phyloP scores from a whole-genome alignment of 2,329 filamentous ascomycete genomes.

The Colletotrichum liaoningense region DNA sequence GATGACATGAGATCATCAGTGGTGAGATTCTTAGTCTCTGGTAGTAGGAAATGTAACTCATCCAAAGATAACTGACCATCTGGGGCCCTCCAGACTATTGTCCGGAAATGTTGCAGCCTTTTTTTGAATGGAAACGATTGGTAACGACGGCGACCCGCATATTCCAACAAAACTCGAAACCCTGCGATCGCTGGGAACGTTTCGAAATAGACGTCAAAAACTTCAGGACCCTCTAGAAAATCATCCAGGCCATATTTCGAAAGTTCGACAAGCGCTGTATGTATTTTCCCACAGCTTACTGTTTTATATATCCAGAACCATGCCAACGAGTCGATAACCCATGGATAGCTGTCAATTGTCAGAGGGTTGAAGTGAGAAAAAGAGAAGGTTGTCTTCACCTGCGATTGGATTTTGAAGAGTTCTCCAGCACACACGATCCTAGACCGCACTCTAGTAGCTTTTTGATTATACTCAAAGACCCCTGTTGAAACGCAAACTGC shows the following conservation, averaged over 20 bases:
- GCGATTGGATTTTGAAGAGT: rapidly evolving
- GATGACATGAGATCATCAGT: neutral
- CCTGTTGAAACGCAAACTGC: neutral
- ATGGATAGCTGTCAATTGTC: neutral
- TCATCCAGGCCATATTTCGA: neutral
- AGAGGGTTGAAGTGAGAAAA: neutral
- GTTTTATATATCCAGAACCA: rapidly evolving
- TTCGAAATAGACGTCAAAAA: neutral
- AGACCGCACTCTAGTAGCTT: neutral
- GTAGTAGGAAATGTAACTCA: neutral
- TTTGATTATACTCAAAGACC: neutral
- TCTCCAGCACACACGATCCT: neutral
- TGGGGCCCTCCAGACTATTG: neutral
- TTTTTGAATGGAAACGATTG: neutral
- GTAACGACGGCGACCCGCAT: neutral
- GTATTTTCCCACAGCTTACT: rapidly evolving
- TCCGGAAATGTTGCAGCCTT: neutral
- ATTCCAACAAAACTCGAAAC: neutral
- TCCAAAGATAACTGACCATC: neutral
- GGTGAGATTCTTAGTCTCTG: neutral
- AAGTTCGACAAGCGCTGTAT: rapidly evolving
- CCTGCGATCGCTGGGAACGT: neutral
- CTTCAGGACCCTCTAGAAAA: neutral
- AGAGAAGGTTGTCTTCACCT: neutral
- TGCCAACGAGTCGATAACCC: rapidly evolving